A percentile compares a stretch with the other conserved stretches of the same genome.
Evolutionary conservation across 2,329 filamentous ascomycete genomes (phyloP).

Genomic region (Ophiostoma piceae): DNA sequence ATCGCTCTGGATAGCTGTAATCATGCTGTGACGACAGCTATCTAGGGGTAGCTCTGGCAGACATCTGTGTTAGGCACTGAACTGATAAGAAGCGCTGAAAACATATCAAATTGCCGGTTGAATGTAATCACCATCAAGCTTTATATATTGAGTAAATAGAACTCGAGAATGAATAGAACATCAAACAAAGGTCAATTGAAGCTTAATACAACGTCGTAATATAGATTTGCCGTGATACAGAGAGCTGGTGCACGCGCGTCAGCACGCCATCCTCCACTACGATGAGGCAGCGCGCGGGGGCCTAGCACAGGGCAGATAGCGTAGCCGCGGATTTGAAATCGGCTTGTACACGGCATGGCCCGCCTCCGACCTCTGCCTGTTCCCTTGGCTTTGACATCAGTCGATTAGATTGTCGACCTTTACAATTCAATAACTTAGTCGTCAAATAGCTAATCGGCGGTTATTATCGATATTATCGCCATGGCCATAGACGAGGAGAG

Average conservation of each 20-base stretch:
- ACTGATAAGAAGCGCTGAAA: neutral
- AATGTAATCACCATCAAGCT: neutral
- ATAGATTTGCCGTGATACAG: slow-evolving; percentile 1
- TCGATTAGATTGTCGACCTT: neutral
- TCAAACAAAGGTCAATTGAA: neutral
- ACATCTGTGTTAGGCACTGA: neutral
- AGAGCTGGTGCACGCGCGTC: neutral
- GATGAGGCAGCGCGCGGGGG: slow-evolving; percentile 16
- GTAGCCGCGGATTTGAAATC: slow-evolving; percentile 21
- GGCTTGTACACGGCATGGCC: neutral
- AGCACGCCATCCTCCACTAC: slow-evolving; percentile 21
- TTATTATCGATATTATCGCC: neutral
- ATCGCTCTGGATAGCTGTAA: neutral
- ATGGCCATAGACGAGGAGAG: slow-evolving; percentile 21
- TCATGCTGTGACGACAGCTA: neutral
- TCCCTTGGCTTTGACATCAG: neutral
- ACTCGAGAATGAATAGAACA: neutral
- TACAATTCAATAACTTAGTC: neutral
- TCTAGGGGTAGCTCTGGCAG: neutral
- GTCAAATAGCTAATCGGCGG: neutral
- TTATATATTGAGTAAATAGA: neutral
- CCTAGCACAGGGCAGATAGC: neutral
- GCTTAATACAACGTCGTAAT: neutral
- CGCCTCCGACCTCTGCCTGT: neutral
- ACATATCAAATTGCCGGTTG: neutral